These are phyloP conservation scores for Kwoniella sp. DNA, from an alignment of 768 basidiomycete genomes.

Conservation along the genomic window DNA sequence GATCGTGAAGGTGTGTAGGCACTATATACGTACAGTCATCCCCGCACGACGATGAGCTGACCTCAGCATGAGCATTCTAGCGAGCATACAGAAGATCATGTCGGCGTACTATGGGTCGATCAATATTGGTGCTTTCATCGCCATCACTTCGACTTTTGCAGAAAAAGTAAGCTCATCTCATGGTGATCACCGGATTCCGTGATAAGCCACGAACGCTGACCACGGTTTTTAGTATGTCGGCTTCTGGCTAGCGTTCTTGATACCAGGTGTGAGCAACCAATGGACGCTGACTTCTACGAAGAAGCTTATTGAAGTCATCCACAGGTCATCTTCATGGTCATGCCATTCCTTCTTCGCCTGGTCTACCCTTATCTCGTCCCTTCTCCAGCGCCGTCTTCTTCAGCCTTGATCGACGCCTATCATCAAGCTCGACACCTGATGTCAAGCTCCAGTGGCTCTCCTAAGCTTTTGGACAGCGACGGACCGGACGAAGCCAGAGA, in stretches of 20 bases:
- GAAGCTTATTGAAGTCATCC: background rate
- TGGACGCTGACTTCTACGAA: background rate
- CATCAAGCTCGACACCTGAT: conserved; percentile 10
- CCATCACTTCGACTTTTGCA: conserved; percentile 32
- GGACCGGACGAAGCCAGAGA: background rate
- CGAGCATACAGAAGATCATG: conserved; percentile 41
- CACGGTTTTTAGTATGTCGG: conserved; percentile 31
- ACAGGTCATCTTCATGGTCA: conserved; percentile 22
- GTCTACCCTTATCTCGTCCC: conserved; percentile 20
- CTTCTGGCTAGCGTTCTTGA: conserved; percentile 42
- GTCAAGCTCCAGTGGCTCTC: background rate
- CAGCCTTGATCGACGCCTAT: conserved; percentile 21
- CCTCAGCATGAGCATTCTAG: background rate
- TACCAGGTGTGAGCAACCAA: conserved; percentile 19
- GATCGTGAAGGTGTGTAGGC: conserved; percentile 34
- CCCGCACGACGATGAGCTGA: conserved; percentile 1
- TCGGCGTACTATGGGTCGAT: conserved; percentile 45
- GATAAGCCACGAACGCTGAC: background rate
- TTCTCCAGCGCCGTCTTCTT: conserved; percentile 22
- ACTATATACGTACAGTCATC: too few species aligned
- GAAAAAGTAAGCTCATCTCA: conserved; percentile 32
- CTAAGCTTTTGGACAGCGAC: background rate
- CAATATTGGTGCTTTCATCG: conserved; percentile 52
- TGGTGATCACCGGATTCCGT: background rate
- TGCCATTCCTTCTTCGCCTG: conserved; percentile 24